phyloP scores from a whole-genome alignment of 192 early-diverging fungal genomes.

The Backusella circina region DNA sequence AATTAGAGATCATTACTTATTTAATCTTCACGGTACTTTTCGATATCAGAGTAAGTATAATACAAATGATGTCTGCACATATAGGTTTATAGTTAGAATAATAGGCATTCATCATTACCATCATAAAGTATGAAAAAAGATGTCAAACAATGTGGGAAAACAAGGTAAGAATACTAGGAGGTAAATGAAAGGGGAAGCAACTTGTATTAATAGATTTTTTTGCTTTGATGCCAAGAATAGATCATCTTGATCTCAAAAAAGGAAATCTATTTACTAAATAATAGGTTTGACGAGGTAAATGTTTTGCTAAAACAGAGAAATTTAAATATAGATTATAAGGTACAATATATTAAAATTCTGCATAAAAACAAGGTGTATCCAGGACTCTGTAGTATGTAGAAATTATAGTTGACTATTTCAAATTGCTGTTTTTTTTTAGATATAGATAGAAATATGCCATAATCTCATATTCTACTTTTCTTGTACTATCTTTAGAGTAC shows the following conservation, averaged over 20 bases:
- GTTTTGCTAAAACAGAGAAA: not conserved
- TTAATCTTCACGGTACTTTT: not conserved
- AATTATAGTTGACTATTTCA: too few species aligned
- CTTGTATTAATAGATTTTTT: not conserved
- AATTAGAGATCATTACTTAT: not conserved
- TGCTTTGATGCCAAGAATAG: not conserved
- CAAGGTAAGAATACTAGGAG: not conserved
- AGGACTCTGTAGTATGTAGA: too few species aligned
- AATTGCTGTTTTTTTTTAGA: too few species aligned
- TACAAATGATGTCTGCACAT: too few species aligned
- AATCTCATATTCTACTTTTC: too few species aligned
- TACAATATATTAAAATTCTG: too few species aligned
- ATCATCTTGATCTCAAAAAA: not conserved
- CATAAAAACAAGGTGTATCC: too few species aligned
- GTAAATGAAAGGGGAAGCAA: not conserved
- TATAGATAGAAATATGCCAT: too few species aligned
- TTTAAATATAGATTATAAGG: not conserved
- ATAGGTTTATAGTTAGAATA: not conserved
- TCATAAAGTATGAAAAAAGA: not conserved
- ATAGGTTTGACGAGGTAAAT: not conserved
- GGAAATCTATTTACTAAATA: not conserved
- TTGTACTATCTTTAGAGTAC: too few species aligned
- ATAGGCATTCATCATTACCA: not conserved
- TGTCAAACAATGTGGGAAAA: not conserved
- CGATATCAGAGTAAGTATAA: not conserved